Percentiles rank a stretch among this genome's conserved stretches.
Conservation (phyloP, 2,329 filamentous ascomycete species). For the Cladophialophora exuberans region DNA sequence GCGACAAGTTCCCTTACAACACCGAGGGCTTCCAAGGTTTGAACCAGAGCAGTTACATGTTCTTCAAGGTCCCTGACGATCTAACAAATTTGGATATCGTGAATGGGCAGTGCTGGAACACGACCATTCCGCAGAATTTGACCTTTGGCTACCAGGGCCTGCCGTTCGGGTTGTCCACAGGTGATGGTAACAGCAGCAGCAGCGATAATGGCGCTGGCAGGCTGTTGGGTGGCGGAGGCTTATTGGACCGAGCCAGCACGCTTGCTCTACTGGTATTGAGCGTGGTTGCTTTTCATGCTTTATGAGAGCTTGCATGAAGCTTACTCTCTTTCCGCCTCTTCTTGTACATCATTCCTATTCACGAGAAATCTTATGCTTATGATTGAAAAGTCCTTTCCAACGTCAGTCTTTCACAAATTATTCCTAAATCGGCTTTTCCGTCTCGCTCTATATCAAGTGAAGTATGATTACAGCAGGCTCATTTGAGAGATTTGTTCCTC, state of each 20-base stretch:
- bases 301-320: too few species aligned
- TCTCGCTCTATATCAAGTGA: too few species aligned
- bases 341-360: too few species aligned
- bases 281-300: slow-evolving; percentile 6
- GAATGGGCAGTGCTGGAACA: slow-evolving; percentile 70
- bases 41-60: slow-evolving; percentile 73
- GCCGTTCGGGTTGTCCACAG: slow-evolving; percentile 43
- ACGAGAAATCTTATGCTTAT: too few species aligned
- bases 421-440: too few species aligned
- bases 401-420: too few species aligned
- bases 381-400: too few species aligned
- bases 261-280: slow-evolving; percentile 13
- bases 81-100: slow-evolving; percentile 67
- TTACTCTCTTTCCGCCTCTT: too few species aligned
- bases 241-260: slow-evolving; percentile 5
- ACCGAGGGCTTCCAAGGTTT: slow-evolving; percentile 71
- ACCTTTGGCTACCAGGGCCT: slow-evolving; percentile 69
- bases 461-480: too few species aligned
- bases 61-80: slow-evolving; percentile 74
- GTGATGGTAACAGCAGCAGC: slow-evolving; percentile 13
- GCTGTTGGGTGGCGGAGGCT: not conserved
- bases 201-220: slow-evolving; percentile 10
- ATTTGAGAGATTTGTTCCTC: too few species aligned
- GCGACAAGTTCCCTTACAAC: slow-evolving; percentile 74
- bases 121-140: slow-evolving; percentile 67